Base-by-base conservation (phyloP, 129 eudicot genomes). In the Deinandra increscens region DNA sequence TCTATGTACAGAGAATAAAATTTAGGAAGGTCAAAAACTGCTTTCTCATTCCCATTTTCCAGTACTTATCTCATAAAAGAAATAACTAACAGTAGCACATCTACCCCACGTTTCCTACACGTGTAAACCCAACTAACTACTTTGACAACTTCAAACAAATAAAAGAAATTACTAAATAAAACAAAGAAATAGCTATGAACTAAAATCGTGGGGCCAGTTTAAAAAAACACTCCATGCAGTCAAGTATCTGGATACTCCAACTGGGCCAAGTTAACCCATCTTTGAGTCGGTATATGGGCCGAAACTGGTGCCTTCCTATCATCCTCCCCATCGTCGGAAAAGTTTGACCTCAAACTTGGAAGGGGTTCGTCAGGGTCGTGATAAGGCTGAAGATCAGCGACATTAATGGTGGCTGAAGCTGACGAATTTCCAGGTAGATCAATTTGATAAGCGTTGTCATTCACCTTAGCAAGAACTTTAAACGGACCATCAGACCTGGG, bases 91-190 rank as follows among this genome's bases (percentile, higher is more conserved):
- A 22, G 7, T 1, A 17, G 58, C 23, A 23, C 13, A 9, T 8
- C 45, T 41, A 41, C 7, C 36, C 61, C 61, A 55, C 36, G n/a
- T 41, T 55, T 23, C 61, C 61, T 55, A 22, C 61, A 55, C 61
- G 61, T 55, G 61, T 36, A n/a, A 55, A 55, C n/a, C 1, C 36
- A 55, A 55, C 2, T 19, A 55, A 19, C 17, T 41, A 41, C 13
- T 41, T 58, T 58, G 9, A 31, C 38, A 12, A 29, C 10, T 23
- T 55, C n/a, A 20, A 22, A 8, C 5, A 55, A 55, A 1, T 55
- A 4, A 55, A 9, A 2, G 10, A 4, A 15, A 55, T 1, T n/a
- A n/a, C n/a, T n/a, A n/a, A n/a, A n/a, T n/a, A 55, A 23, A 55
- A 55, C 61, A 55, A 20, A 55, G 10, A 15, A 55, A 9, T 37